A percentile compares a stretch with the other conserved stretches of the same genome.
Evolutionary conservation across 768 basidiomycete genomes (phyloP).

Genomic region (Termitomyces sp.): DNA sequence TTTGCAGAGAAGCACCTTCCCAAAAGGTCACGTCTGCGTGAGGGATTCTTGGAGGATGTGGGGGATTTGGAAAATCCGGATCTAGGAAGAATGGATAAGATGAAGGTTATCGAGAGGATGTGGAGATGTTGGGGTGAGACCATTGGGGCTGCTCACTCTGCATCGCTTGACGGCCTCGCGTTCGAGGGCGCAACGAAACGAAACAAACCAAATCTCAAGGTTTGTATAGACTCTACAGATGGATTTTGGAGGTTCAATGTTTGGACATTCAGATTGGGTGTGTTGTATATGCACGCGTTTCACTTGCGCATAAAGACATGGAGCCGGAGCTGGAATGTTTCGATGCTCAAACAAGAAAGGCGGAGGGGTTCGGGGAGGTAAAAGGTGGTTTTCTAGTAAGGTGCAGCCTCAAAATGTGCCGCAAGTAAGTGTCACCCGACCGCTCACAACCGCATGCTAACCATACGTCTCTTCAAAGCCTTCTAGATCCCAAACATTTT

Average conservation of each 20-base stretch:
- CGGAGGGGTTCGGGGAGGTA: conserved; percentile 91
- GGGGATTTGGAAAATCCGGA: conserved; percentile 72
- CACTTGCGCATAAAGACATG: conserved; percentile 94
- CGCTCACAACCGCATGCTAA: neutral
- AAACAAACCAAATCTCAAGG: conserved; percentile 92
- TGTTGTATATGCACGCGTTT: conserved; percentile 87
- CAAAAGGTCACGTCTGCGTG: conserved; percentile 50
- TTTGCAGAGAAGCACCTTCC: conserved; percentile 60
- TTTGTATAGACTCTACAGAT: conserved; percentile 19
- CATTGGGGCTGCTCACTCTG: conserved; percentile 74
- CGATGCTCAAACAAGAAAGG: conserved; percentile 86
- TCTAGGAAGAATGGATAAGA: conserved; percentile 64
- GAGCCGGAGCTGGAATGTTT: conserved; percentile 98
- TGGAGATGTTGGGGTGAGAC: conserved; percentile 79
- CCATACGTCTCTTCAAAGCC: conserved; percentile 30
- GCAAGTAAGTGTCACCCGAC: conserved; percentile 50
- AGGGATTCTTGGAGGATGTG: conserved; percentile 83
- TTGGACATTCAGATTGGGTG: conserved; percentile 64
- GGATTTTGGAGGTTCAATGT: neutral
- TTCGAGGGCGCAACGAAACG: conserved; percentile 96
- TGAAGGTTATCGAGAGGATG: conserved; percentile 77
- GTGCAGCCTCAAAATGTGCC: conserved; percentile 80
- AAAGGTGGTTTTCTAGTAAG: conserved; percentile 81
- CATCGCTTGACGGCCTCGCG: conserved; percentile 81
- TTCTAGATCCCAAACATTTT: conserved; percentile 79